Conservation (phyloP, 495 filamentous ascomycete genomes). For the Durotheca rogersii region DNA sequence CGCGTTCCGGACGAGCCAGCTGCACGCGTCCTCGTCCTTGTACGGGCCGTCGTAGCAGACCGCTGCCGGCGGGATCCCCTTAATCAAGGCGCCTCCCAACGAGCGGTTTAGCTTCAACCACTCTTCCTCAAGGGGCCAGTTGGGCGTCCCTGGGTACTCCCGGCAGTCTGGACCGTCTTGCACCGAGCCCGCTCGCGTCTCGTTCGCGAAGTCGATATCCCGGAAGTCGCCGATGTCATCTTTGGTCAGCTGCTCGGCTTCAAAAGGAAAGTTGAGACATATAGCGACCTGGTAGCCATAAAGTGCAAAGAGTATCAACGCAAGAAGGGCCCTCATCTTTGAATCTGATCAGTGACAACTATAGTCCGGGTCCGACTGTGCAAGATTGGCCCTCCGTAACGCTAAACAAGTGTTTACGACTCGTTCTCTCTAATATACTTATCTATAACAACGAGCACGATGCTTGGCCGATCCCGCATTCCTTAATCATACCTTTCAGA, state of each 20-base stretch:
- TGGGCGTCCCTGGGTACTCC: conserved; percentile 46
- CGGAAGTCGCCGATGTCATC: conserved; percentile 33
- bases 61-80: conserved; percentile 51
- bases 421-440: too few relatives aligned
- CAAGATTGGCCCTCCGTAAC: too few relatives aligned
- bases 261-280: conserved; percentile 39
- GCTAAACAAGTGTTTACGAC: too few relatives aligned
- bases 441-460: conserved; percentile 1
- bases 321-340: conserved; percentile 13
- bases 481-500: neutral
- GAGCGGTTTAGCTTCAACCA: conserved; percentile 51
- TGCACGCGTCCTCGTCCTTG: conserved; percentile 48
- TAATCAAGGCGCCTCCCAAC: conserved; percentile 49
- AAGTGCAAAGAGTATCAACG: conserved; percentile 4
- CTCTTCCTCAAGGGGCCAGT: conserved; percentile 47
- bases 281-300: neutral
- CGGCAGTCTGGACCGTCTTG: conserved; percentile 43
- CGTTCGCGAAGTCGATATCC: conserved; percentile 35
- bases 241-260: conserved; percentile 38
- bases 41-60: conserved; percentile 53
- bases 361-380: neutral
- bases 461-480: conserved; percentile 1
- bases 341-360: neutral
- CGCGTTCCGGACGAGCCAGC: conserved; percentile 27
- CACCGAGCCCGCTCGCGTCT: conserved; percentile 2